A percentile compares a stretch with the other conserved stretches of the same genome.
Conservation (phyloP, 768 basidiomycete genomes). For the Hydnomerulius pinastri region DNA sequence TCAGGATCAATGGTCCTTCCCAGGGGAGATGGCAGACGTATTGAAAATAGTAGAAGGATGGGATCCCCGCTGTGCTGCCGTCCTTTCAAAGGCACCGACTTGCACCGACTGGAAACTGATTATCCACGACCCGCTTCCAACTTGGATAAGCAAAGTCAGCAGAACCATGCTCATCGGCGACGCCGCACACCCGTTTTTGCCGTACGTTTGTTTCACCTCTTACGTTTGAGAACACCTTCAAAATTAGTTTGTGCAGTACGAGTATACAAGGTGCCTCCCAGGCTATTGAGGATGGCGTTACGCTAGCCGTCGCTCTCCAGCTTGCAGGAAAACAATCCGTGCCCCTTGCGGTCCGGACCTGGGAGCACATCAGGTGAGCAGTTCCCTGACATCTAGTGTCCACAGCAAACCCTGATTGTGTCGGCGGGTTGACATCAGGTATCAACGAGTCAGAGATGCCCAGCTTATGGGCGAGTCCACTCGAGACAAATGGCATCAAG, state of each 20-base stretch:
- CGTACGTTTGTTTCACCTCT: conserved; percentile 11
- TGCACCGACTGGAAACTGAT: conserved; percentile 43
- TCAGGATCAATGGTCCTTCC: conserved; percentile 20
- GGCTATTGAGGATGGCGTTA: conserved; percentile 42
- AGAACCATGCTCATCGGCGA: too few relatives aligned
- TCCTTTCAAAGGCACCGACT: conserved; percentile 21
- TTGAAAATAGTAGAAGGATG: conserved; percentile 22
- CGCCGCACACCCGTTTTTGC: conserved; percentile 32
- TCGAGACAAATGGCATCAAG: conserved; percentile 24
- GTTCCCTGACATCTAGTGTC: not conserved
- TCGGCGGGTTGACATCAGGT: conserved; percentile 6
- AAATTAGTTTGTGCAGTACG: too few relatives aligned
- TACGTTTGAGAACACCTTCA: too few relatives aligned
- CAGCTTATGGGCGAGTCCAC: conserved; percentile 23
- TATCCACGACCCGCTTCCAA: conserved; percentile 37
- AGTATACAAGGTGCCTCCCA: conserved; percentile 40
- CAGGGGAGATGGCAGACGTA: conserved; percentile 20
- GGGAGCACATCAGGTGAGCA: conserved; percentile 4
- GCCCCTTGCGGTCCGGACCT: not conserved
- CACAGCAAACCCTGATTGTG: not conserved
- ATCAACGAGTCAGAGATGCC: conserved; percentile 20
- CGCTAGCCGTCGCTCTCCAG: conserved; percentile 33
- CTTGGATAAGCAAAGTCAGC: too few relatives aligned
- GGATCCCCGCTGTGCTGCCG: conserved; percentile 24
- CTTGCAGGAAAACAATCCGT: not conserved